These are phyloP conservation scores for Colletotrichum sp. DNA, from an alignment of 2,329 filamentous ascomycete species.

Conservation along the genomic window DNA sequence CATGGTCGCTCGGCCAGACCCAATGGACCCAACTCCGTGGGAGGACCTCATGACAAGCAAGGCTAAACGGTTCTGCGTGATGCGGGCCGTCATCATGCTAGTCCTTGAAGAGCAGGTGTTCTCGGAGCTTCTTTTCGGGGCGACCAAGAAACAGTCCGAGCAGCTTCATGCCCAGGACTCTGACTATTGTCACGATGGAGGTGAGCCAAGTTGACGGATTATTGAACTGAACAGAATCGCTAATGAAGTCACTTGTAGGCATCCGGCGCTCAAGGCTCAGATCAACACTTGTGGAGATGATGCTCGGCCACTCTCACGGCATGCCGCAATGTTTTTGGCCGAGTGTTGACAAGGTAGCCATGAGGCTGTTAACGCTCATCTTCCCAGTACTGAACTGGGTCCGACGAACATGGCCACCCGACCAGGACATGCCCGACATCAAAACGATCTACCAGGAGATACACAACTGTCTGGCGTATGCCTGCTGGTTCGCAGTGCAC, in stretches of 20 bases:
- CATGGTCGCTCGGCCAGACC: conserved; percentile 32
- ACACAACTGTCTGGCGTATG: conserved; percentile 33
- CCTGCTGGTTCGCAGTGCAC: conserved; percentile 34
- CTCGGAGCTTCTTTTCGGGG: conserved; percentile 35
- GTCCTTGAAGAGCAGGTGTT: conserved; percentile 31
- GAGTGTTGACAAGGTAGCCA: conserved; percentile 31
- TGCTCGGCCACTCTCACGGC: conserved; percentile 24
- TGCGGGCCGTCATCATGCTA: conserved; percentile 34
- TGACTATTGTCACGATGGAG: conserved; percentile 29
- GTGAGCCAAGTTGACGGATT: conserved; percentile 18
- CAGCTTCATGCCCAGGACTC: conserved; percentile 27
- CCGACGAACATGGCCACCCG: background rate
- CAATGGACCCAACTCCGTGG: conserved; percentile 27
- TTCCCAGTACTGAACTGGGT: conserved; percentile 28
- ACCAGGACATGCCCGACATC: background rate
- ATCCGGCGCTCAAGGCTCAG: conserved; percentile 32
- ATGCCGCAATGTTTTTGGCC: conserved; percentile 33
- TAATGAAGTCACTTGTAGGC: conserved; percentile 24
- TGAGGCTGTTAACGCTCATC: conserved; percentile 27
- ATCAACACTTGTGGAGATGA: conserved; percentile 27
- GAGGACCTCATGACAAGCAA: conserved; percentile 28
- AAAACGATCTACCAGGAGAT: conserved; percentile 19
- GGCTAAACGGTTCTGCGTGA: conserved; percentile 27
- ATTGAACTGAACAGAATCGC: background rate
- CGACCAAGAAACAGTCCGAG: conserved; percentile 26